These are phyloP conservation scores for Metarhizium rileyi DNA, from an alignment of 2,329 filamentous ascomycete species.

Conservation along the genomic window DNA sequence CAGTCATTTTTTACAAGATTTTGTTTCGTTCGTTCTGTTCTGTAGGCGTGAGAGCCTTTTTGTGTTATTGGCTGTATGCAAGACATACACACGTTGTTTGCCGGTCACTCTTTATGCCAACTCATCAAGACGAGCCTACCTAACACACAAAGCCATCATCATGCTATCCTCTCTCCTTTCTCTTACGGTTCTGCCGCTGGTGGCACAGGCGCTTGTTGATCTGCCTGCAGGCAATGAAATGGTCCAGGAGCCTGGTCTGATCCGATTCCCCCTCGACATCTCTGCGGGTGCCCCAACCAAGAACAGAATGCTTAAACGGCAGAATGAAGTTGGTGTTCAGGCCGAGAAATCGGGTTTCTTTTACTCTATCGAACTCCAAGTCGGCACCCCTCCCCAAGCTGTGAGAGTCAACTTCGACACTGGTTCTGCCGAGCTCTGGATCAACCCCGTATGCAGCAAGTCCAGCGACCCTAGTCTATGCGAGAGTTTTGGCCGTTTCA, in stretches of 20 bases:
- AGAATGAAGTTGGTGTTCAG: conserved; percentile 16
- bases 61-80: not conserved
- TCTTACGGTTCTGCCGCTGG: conserved; percentile 19
- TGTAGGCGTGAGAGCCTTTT: not conserved
- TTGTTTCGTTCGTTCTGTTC: conserved; percentile 2
- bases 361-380: conserved; percentile 27
- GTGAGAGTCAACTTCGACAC: conserved; percentile 32
- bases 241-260: conserved; percentile 16
- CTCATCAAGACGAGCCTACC: conserved; percentile 1
- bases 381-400: conserved; percentile 28
- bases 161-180: conserved; percentile 23
- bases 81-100: not conserved
- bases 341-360: conserved; percentile 22
- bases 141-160: conserved; percentile 1
- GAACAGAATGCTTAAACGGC: conserved; percentile 18
- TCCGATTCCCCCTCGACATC: conserved; percentile 21
- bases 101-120: conserved; percentile 19
- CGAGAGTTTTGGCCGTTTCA: conserved; percentile 19
- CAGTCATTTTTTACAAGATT: not conserved
- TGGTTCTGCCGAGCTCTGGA: conserved; percentile 32
- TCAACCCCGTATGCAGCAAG: conserved; percentile 29
- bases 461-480: conserved; percentile 19
- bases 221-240: conserved; percentile 14
- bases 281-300: conserved; percentile 18
- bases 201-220: conserved; percentile 13